These are phyloP conservation scores for Singerocomus inundabilis DNA, from an alignment of 1,284 basidiomycete species.

Conservation along the genomic window DNA sequence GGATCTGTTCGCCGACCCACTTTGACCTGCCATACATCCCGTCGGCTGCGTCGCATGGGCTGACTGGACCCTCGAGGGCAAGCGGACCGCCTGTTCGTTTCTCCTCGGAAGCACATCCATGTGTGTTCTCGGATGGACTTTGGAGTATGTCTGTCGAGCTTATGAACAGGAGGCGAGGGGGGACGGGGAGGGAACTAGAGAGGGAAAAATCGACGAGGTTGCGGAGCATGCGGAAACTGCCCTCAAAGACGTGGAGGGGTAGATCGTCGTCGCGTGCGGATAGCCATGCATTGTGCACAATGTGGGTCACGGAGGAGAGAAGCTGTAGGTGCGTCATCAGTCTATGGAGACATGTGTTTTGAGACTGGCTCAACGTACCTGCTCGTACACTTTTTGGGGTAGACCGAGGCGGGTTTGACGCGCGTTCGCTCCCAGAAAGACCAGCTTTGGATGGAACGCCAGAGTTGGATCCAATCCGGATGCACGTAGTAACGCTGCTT, in stretches of 20 bases:
- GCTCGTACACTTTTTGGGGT: conserved; percentile 3
- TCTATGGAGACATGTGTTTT: neutral
- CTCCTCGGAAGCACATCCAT: neutral
- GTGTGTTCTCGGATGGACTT: neutral
- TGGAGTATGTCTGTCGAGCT: conserved; percentile 31
- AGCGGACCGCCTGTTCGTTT: neutral
- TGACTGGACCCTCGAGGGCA: conserved; percentile 10
- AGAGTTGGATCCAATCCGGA: conserved; percentile 24
- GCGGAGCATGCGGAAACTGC: conserved; percentile 37
- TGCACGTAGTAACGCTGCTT: conserved; percentile 27
- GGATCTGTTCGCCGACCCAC: conserved; percentile 44
- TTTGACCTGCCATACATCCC: conserved; percentile 44
- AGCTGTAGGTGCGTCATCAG: conserved; percentile 16
- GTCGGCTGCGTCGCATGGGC: conserved; percentile 31
- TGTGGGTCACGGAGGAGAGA: conserved; percentile 23
- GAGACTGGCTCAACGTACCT: conserved; percentile 6
- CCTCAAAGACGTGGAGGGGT: conserved; percentile 27
- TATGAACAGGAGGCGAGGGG: conserved; percentile 36
- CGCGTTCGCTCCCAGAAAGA: conserved; percentile 17
- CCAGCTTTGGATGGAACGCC: conserved; percentile 14
- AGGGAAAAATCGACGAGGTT: conserved; percentile 43
- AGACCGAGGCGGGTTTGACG: conserved; percentile 10
- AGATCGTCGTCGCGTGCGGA: conserved; percentile 35
- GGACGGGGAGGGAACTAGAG: conserved; percentile 21
- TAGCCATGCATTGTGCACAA: conserved; percentile 30